Conservation (phyloP, 257 asterid genomes). For the Sherardia arvensis region DNA sequence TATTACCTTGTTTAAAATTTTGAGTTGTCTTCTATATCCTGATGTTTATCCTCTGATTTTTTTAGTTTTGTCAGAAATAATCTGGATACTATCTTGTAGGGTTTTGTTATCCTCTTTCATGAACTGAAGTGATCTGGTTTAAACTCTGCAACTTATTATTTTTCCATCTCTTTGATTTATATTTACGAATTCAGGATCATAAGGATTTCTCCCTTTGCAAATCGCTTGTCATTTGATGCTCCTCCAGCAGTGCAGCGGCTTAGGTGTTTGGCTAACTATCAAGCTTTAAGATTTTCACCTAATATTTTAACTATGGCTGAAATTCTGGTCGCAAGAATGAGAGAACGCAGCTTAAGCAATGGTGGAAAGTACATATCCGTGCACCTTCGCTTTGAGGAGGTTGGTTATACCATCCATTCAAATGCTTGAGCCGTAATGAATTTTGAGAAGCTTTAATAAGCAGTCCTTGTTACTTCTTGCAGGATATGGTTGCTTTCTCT, state of each 20-base stretch:
- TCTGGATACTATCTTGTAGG: not conserved
- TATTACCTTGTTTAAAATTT: not conserved
- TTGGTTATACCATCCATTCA: slow-evolving; percentile 23
- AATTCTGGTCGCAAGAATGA: slow-evolving; percentile 78
- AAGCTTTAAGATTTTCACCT: slow-evolving; percentile 73
- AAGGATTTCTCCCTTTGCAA: slow-evolving; percentile 93
- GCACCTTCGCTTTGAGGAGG: slow-evolving; percentile 99
- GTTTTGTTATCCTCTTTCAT: not conserved
- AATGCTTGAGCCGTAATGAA: slow-evolving; percentile 5
- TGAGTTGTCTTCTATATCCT: not conserved
- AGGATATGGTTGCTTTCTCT: slow-evolving; percentile 99
- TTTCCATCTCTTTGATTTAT: not conserved
- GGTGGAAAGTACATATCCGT: slow-evolving; percentile 92
- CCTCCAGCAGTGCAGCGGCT: slow-evolving; percentile 85
- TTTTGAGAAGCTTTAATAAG: slow-evolving; percentile 7
- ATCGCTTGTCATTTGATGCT: slow-evolving; percentile 81
- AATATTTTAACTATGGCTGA: slow-evolving; percentile 65
- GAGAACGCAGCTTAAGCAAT: slow-evolving; percentile 63
- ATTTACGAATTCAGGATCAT: slow-evolving; percentile 48
- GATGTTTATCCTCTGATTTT: not conserved
- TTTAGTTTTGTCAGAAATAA: not conserved
- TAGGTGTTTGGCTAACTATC: slow-evolving; percentile 90
- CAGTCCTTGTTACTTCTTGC: slow-evolving; percentile 23
- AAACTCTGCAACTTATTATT: not conserved
- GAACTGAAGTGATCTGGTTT: not conserved